Conservation (phyloP, 768 basidiomycete genomes). For the Xerocomellus amylosporus region DNA sequence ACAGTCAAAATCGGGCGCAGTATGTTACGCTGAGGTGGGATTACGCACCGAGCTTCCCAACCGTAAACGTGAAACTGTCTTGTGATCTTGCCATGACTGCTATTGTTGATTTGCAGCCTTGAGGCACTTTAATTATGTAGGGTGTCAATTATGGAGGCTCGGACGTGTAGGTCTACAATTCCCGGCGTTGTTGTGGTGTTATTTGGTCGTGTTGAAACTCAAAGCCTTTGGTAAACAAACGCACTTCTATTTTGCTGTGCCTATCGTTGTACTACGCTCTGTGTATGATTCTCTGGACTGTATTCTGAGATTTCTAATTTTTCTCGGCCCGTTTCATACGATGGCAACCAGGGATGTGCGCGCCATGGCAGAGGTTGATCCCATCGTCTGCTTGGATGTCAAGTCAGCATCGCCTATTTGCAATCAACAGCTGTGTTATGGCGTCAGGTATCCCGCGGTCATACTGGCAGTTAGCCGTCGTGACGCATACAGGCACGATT, state of each 20-base stretch:
- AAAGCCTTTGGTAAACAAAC: conserved; percentile 24
- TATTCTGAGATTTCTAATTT: too few relatives aligned
- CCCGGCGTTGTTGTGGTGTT: conserved; percentile 20
- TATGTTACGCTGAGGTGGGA: not conserved
- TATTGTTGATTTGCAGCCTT: not conserved
- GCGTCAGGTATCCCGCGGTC: not conserved
- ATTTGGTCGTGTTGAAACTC: conserved; percentile 25
- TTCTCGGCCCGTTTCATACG: too few relatives aligned
- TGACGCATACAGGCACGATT: too few relatives aligned
- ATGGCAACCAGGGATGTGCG: too few relatives aligned
- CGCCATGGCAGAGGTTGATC: not conserved
- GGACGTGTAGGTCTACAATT: not conserved
- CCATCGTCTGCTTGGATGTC: not conserved
- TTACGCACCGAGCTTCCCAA: conserved; percentile 86
- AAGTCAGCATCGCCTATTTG: not conserved
- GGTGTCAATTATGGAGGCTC: not conserved
- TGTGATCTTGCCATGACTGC: conserved; percentile 36
- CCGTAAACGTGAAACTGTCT: conserved; percentile 87
- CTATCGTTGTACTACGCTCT: too few relatives aligned
- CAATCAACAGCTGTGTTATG: not conserved
- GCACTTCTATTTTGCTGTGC: too few relatives aligned
- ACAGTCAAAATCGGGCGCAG: conserved; percentile 11
- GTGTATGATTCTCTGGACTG: too few relatives aligned
- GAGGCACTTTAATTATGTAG: conserved; percentile 5
- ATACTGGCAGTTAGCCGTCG: not conserved